These are phyloP conservation scores for Phytophthora niederhauseri DNA, from an alignment of 352 stramenopile genomes.

Conservation along the genomic window DNA sequence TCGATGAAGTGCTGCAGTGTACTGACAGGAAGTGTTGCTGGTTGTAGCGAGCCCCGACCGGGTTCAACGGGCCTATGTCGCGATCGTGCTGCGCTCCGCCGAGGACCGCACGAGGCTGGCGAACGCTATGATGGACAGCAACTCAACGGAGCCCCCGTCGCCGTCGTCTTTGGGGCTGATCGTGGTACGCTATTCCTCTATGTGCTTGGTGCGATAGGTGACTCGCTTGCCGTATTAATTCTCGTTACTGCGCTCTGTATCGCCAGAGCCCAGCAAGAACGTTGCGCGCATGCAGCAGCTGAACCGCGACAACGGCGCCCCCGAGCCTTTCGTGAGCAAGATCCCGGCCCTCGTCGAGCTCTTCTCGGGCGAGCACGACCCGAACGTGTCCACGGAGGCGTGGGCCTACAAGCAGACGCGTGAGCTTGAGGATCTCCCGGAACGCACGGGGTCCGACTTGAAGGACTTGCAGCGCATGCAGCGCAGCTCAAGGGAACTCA, in stretches of 20 bases:
- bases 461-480: too few relatives aligned
- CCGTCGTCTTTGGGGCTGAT: constrained; percentile 74
- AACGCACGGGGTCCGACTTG: too few relatives aligned
- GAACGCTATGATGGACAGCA: constrained; percentile 68
- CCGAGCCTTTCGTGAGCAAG: constrained; percentile 43
- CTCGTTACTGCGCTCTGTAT: too few relatives aligned
- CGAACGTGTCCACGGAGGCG: constrained; percentile 57
- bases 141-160: constrained; percentile 70
- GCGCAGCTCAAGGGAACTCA: too few relatives aligned
- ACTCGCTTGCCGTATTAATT: too few relatives aligned
- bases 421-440: too few relatives aligned
- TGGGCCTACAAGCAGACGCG: constrained; percentile 83
- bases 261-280: constrained; percentile 63
- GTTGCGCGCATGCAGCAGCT: constrained; percentile 71
- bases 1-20: too few relatives aligned
- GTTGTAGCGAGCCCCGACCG: too few relatives aligned
- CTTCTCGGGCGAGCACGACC: constrained; percentile 61
- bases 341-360: constrained; percentile 52
- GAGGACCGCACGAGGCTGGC: constrained; percentile 57
- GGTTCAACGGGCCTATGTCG: constrained; percentile 74
- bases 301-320: constrained; percentile 55
- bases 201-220: too few relatives aligned
- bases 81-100: constrained; percentile 59
- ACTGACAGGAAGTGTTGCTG: too few relatives aligned
- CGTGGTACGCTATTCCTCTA: too few relatives aligned